Evolutionary conservation across 306 rosid species (phyloP).

Genomic region (Citrullus amarus): DNA sequence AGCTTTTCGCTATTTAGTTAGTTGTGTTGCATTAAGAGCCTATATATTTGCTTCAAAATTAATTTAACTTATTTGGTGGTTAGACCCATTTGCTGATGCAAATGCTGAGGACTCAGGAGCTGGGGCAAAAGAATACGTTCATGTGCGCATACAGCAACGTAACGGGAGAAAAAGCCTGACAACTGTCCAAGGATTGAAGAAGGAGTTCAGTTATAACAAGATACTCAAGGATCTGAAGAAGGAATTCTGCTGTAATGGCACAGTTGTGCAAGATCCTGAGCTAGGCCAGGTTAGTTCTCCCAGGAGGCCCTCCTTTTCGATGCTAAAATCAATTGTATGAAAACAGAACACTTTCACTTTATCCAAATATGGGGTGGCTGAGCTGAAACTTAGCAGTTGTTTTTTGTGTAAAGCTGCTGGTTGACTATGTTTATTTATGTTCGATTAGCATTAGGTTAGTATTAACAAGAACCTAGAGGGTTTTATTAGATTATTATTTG

Average conservation of each 20-base stretch:
- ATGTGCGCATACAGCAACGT: slow-evolving; percentile 35
- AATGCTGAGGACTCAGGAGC: slow-evolving; percentile 46
- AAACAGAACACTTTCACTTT: not conserved
- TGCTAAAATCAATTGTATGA: not conserved
- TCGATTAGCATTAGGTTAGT: not conserved
- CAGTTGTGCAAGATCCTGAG: slow-evolving; percentile 39
- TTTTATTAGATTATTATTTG: not conserved
- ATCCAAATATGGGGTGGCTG: not conserved
- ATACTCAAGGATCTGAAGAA: slow-evolving; percentile 40
- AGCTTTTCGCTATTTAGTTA: not conserved
- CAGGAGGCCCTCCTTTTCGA: not conserved
- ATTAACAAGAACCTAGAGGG: not conserved
- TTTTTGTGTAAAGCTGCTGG: not conserved
- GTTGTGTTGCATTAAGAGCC: not conserved
- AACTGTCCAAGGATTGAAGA: slow-evolving; percentile 42
- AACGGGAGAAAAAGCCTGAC: slow-evolving; percentile 38
- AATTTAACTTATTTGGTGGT: not conserved
- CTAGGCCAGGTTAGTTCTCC: slow-evolving; percentile 31
- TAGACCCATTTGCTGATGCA: slow-evolving; percentile 48
- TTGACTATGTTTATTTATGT: not conserved
- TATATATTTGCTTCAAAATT: not conserved
- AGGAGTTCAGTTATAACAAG: slow-evolving; percentile 39
- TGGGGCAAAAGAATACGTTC: slow-evolving; percentile 38
- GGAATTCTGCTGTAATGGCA: slow-evolving; percentile 43
- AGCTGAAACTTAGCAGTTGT: not conserved